Evolutionary conservation across 1,139 yeast species (phyloP), one percentile per base, ranked within the genome.

Genomic region (Pichia sp.): DNA sequence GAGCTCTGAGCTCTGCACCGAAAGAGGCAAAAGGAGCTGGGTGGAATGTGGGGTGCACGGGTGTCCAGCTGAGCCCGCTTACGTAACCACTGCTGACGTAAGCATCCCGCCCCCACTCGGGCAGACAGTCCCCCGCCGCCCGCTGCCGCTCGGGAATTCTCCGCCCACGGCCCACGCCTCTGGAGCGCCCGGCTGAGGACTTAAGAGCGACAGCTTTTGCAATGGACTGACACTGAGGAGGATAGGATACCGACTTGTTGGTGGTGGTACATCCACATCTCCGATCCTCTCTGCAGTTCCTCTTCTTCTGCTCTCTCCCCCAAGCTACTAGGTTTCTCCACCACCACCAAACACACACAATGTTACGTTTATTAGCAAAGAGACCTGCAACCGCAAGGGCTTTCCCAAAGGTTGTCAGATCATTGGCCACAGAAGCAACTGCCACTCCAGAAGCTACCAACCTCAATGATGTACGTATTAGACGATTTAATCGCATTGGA

Each of bases 381-480:
- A 44, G 53, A 40, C 41, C 51, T 22, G 45, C 47, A 14, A 31
- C 50, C 14, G 38, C 38, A 11, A 50, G 39, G 39, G 51, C 45
- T 19, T 37, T 41, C 11, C 54, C 56, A 34, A 34, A 32, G 9
- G 33, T 50, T 22, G 48, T 44, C 4, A 54, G 59, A 52, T 22
- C 54, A 18, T 46, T 59, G 44, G 61, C 64, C 17, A 57, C 59
- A 14, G 58, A 54, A 37, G 54, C 58, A 37, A 53, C 58, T 33
- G 42, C 52, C 42, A 30, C 40, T 12, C 34, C 50, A 14, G 50
- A 42, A n/a, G 41, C 46, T 18, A 14, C 40, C 17, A 45, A 51
- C 31, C 37, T 43, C 33, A 32, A 39, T 36, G 57, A 51, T 43
- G 42, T 28, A n/a, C 10, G 34, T 31, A 31, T n/a, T n/a, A n/a